These are phyloP conservation scores for Blastosporella zonata DNA, from an alignment of 1,284 basidiomycete species.

Conservation along the genomic window DNA sequence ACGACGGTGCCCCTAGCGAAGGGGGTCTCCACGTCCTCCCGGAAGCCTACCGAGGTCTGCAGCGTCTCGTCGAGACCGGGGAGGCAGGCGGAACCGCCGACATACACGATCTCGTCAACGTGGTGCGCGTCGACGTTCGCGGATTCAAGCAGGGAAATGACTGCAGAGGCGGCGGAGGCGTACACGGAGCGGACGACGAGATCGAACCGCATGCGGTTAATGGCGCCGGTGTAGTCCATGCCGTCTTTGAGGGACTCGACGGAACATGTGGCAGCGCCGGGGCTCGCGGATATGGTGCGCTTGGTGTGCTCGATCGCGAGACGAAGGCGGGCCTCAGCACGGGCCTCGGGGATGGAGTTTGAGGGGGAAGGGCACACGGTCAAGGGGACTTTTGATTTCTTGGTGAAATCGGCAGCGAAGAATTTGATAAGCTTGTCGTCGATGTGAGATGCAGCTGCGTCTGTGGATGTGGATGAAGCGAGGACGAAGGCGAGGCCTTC, in stretches of 20 bases:
- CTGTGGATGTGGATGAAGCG: too few relatives aligned
- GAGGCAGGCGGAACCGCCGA: conserved; percentile 85
- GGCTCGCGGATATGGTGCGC: conserved; percentile 86
- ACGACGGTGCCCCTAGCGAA: conserved; percentile 64
- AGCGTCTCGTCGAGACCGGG: conserved; percentile 84
- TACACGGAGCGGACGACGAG: conserved; percentile 81
- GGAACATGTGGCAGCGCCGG: conserved; percentile 84
- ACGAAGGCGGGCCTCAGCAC: conserved; percentile 91
- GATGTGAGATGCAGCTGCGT: conserved; percentile 38
- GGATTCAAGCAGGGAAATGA: conserved; percentile 59
- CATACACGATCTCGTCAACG: conserved; percentile 90
- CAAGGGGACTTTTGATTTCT: conserved; percentile 88
- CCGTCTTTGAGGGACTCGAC: conserved; percentile 97
- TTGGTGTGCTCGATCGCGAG: conserved; percentile 96
- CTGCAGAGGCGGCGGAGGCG: conserved; percentile 60
- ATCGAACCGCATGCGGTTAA: conserved; percentile 95
- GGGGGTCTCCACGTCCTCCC: conserved; percentile 63
- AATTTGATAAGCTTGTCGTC: conserved; percentile 86
- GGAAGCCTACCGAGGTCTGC: conserved; percentile 55
- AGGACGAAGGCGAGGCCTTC: conserved; percentile 58
- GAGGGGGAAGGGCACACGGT: conserved; percentile 56
- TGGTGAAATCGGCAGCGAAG: conserved; percentile 96
- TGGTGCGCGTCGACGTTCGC: conserved; percentile 74
- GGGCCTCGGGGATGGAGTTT: conserved; percentile 70
- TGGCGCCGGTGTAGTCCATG: conserved; percentile 86